Evolutionary conservation across 176 grass and related monocot genomes (phyloP).

Genomic region (Rhynchospora tenuis): DNA sequence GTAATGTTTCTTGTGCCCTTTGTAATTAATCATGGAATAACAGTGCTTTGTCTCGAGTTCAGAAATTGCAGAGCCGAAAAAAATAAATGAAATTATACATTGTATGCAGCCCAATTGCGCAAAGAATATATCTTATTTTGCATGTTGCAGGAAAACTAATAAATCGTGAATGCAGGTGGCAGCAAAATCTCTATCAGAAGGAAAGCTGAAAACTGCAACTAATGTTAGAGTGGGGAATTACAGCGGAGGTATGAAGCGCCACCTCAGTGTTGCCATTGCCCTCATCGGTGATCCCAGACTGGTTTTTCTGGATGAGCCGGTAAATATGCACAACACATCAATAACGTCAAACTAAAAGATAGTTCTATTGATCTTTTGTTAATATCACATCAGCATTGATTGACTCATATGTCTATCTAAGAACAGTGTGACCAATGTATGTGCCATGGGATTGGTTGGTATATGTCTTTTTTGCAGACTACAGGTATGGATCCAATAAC

Average conservation of each 20-base stretch:
- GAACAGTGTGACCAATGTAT: not conserved
- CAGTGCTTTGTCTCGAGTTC: too few relatives aligned
- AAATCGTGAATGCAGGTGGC: conserved; percentile 44
- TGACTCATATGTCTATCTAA: not conserved
- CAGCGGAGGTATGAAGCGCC: conserved; percentile 91
- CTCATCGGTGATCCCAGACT: conserved; percentile 87
- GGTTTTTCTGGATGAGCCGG: conserved; percentile 91
- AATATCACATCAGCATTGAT: not conserved
- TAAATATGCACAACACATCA: conserved; percentile 26
- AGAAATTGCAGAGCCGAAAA: too few relatives aligned
- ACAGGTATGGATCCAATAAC: conserved; percentile 99
- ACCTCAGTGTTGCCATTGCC: conserved; percentile 80
- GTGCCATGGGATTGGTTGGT: not conserved
- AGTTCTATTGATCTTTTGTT: not conserved
- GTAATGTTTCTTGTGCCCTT: too few relatives aligned
- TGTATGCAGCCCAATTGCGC: not conserved
- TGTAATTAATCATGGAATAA: too few relatives aligned
- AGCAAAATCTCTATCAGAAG: conserved; percentile 65
- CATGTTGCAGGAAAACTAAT: not conserved
- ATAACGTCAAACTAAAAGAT: not conserved
- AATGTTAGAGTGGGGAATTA: conserved; percentile 82
- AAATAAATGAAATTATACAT: too few relatives aligned
- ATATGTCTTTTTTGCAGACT: conserved; percentile 33
- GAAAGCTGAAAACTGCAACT: conserved; percentile 69
- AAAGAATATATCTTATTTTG: too few relatives aligned